Conservation (phyloP, 768 basidiomycete species). For the Tricholoma sp. region DNA sequence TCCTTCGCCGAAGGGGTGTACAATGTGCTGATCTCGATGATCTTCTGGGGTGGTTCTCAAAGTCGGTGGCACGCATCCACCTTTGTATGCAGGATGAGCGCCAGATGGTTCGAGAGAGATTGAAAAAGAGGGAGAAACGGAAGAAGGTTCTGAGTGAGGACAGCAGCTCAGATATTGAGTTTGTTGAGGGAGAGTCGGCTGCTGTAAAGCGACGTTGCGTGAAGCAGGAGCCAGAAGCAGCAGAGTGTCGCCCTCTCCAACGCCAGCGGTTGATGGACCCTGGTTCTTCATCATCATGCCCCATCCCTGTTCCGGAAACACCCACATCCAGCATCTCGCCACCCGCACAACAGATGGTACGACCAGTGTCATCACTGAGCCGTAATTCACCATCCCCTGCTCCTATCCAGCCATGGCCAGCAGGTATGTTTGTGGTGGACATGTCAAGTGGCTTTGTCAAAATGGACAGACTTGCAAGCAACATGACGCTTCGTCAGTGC, state of each 20-base stretch:
- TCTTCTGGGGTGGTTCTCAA: neutral
- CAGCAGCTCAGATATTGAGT: neutral
- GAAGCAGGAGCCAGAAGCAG: neutral
- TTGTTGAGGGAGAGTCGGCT: neutral
- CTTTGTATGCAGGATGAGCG: neutral
- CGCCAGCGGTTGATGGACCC: neutral
- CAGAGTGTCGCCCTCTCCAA: neutral
- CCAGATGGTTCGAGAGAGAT: neutral
- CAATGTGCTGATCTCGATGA: neutral
- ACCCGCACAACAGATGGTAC: neutral
- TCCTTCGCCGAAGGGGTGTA: neutral
- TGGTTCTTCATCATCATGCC: neutral
- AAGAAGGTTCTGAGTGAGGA: neutral
- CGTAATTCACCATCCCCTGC: neutral
- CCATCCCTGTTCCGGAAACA: neutral
- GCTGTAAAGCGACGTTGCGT: neutral
- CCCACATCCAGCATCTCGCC: neutral
- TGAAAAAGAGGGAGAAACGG: neutral
- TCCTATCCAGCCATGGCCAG: conserved; percentile 5
- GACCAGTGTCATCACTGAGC: neutral
- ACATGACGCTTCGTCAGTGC: neutral
- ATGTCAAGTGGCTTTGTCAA: conserved; percentile 12
- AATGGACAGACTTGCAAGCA: conserved; percentile 6
- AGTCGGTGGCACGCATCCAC: neutral
- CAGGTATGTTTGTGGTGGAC: conserved; percentile 12